Base-by-base conservation (phyloP, 2,329 filamentous ascomycete species). In the Boeremia lycopersici region DNA sequence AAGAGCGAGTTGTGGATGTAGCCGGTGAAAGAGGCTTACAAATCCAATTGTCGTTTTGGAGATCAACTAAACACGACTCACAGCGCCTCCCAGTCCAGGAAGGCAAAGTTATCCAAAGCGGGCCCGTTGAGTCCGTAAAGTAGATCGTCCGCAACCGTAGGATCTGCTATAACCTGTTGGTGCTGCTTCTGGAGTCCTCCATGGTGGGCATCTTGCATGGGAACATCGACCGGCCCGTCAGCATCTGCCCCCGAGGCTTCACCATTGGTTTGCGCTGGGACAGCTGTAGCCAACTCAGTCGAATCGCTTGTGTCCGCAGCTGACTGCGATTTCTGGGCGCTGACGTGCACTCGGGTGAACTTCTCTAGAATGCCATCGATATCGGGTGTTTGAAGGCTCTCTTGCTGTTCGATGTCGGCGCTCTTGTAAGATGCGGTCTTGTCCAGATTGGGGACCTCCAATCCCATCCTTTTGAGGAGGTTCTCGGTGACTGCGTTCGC, bases 401-500 rank as follows among this genome's bases (percentile, higher is more conserved):
- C 53, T 13, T 62, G 63, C 10, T 56, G 55, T 29, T 55, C 45
- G 30, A 51, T 38, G 3, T 43, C 26, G 8, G 23, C 17, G 23
- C 53, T 51, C 23, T 51, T 58, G 17, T 62, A 50, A 25, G 63
- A 59, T 8, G 48, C 23, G 2, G 34, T 10, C 11, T 33, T 45
- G 15, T 26, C 35, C 23, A 47, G 34, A 23, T 51, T 41, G 4
- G 59, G 63, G 19, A 50, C 48, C 1, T 50, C 48, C 19, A 56
- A 8, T 59, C 56, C 17, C 52, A 82, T 71, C 9, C 76, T 73
- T 48, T 76, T 75, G 77, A 81, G 80, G 12, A 82, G 62, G 29
- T 73, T 74, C 34, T 78, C 66, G 0, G 82, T 76, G 7, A 82
- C 77, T 0, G 74, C 73, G 11, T 74, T 74, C 0, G 81, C 80